These are phyloP conservation scores for Wickerhamomyces mucosus DNA, from an alignment of 805 yeast genomes.

Conservation along the genomic window DNA sequence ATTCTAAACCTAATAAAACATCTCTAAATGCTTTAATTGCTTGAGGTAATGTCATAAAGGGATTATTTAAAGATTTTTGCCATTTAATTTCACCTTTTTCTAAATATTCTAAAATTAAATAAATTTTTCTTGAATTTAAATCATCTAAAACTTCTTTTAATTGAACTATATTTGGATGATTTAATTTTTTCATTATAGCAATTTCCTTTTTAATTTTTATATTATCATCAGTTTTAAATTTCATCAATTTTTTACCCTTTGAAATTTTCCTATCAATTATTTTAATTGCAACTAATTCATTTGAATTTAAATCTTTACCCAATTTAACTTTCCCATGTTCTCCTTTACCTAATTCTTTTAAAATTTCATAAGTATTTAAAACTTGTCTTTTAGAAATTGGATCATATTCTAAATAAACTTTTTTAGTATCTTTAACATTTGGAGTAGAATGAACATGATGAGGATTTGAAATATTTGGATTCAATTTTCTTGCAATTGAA, in stretches of 20 bases:
- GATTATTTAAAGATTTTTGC: slow-evolving; percentile 51
- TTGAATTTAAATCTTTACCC: slow-evolving; percentile 60
- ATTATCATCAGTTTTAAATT: neutral
- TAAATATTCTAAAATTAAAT: slow-evolving; percentile 81
- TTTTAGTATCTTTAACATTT: slow-evolving; percentile 73
- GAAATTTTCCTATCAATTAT: slow-evolving; percentile 74
- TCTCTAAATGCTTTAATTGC: slow-evolving; percentile 72
- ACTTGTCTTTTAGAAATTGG: slow-evolving; percentile 76
- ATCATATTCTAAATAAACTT: slow-evolving; percentile 77
- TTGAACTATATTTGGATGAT: slow-evolving; percentile 88
- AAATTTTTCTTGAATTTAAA: slow-evolving; percentile 70
- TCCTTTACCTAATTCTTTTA: slow-evolving; percentile 86
- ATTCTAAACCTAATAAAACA: slow-evolving; percentile 81
- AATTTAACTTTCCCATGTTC: slow-evolving; percentile 97
- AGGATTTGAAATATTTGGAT: slow-evolving; percentile 17
- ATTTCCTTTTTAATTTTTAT: slow-evolving; percentile 71
- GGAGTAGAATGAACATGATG: slow-evolving; percentile 20
- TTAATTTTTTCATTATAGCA: slow-evolving; percentile 86
- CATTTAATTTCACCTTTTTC: slow-evolving; percentile 88
- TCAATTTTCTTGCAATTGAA: slow-evolving; percentile 10
- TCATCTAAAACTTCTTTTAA: slow-evolving; percentile 86
- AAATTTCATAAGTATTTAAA: slow-evolving; percentile 82
- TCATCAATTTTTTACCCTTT: slow-evolving; percentile 27
- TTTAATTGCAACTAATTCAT: slow-evolving; percentile 81
- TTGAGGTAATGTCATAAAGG: slow-evolving; percentile 57